Base-by-base conservation (phyloP, 345 rosid genomes). In the Cardamine resedifolia region DNA sequence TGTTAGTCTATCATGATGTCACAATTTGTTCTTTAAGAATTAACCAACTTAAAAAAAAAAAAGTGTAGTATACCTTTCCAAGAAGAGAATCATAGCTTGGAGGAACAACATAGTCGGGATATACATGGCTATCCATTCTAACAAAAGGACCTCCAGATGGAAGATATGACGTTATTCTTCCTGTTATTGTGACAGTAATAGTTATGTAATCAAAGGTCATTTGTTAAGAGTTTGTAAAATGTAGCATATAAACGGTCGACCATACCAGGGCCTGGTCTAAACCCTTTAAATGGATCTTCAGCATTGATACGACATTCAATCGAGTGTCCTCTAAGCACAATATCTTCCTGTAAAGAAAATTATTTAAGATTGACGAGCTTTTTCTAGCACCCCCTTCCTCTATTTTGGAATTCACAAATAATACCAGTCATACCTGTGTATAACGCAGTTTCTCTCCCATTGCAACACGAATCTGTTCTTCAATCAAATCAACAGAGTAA, bases 81-180 rank as follows among this genome's bases (percentile, higher is more conserved):
- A 95, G 93, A 51, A 95, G 81, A 58, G 99, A 95, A 83, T 95
- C 99, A 75, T 95, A 95, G 83, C 96, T 95, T 49, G 99, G 99
- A 62, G 99, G 99, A 79, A 95, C 99, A 70, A 91, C 90, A 59
- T 91, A 95, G 79, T 89, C 97, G 21, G 99, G 87, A 84, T 95
- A 95, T 7, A 95, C 89, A 68, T 91, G 99, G 83, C 99, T 95
- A 66, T 95, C 99, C 97, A 95, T 95, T 83, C 99, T 83, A 59
- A 95, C 97, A 78, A 91, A 91, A n/a, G 99, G 99, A 52, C 99
- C 99, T 85, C 99, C 97, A 75, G 99, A 88, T 66, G 99, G 99
- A 77, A 95, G 79, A 73, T 95, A 95, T 49, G 99, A 78, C 66
- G 96, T 91, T 81, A 95, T 89, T 81, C 96, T 91, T 60, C 99